phyloP scores from a whole-genome alignment of 768 basidiomycete species.

The Phlebiopsis flavidoalba region DNA sequence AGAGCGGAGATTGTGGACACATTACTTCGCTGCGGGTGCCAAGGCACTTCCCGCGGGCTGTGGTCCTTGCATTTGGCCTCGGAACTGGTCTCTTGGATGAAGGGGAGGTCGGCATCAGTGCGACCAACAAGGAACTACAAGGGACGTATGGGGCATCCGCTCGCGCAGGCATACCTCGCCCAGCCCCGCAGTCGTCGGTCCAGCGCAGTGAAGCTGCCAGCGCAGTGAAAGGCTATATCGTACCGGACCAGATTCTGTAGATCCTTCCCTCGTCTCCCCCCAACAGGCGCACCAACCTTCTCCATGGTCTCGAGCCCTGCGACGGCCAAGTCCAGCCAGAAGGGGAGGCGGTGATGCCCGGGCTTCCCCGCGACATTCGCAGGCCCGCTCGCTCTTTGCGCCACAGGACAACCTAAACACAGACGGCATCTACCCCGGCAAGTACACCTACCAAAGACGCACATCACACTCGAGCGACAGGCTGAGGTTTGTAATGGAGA shows the following conservation, averaged over 20 bases:
- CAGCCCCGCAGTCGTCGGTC: conserved; percentile 96
- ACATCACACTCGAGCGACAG: conserved; percentile 91
- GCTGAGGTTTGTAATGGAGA: conserved; percentile 99
- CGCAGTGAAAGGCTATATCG: conserved; percentile 88
- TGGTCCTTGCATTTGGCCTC: conserved; percentile 95
- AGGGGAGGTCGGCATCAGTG: conserved; percentile 93
- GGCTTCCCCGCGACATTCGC: conserved; percentile 81
- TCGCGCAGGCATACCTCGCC: conserved; percentile 94
- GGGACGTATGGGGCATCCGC: conserved; percentile 96
- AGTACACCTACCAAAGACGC: conserved; percentile 99
- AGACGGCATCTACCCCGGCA: conserved; percentile 97
- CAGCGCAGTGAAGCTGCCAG: too few relatives aligned
- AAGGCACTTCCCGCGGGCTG: conserved; percentile 93
- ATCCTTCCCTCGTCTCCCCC: conserved; percentile 47
- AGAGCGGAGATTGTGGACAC: conserved; percentile 83
- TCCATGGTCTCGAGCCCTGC: conserved; percentile 36
- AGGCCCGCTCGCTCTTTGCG: conserved; percentile 83
- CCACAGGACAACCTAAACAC: conserved; percentile 98
- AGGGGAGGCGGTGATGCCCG: conserved; percentile 65
- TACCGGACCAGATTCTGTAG: conserved; percentile 70
- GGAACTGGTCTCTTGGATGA: conserved; percentile 91
- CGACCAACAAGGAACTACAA: conserved; percentile 99
- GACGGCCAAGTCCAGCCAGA: conserved; percentile 26
- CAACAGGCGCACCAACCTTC: conserved; percentile 50
- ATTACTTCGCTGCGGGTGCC: conserved; percentile 82